Evolutionary conservation across 78 protist species (phyloP).

Genomic region (Dictyostelium firmibasis): DNA sequence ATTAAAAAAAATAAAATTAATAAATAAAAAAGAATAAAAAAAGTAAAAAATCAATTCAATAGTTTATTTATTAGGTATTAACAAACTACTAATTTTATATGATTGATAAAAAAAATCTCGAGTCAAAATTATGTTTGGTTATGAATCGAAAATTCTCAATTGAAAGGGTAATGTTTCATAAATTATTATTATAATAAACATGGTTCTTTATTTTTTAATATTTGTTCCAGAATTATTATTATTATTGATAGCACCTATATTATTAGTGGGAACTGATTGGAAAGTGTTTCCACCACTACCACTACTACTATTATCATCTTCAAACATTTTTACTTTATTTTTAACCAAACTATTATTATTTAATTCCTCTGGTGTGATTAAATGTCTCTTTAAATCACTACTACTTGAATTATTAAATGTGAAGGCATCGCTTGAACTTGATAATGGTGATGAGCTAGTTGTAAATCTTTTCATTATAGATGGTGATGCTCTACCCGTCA

Average conservation of each 20-base stretch:
- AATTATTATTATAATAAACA: too few relatives aligned
- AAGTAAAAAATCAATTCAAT: too few relatives aligned
- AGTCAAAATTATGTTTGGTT: too few relatives aligned
- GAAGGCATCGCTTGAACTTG: slow-evolving; percentile 3
- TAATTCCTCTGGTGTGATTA: neutral
- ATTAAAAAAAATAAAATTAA: too few relatives aligned
- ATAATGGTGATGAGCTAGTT: neutral
- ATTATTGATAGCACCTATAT: neutral
- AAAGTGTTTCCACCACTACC: neutral
- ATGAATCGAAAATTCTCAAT: too few relatives aligned
- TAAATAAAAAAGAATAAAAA: too few relatives aligned
- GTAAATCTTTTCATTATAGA: slow-evolving; percentile 13
- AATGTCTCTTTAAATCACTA: neutral
- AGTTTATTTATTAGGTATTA: too few relatives aligned
- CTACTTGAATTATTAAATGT: neutral
- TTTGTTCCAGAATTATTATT: neutral
- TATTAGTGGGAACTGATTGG: neutral
- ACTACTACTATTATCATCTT: neutral
- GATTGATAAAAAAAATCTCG: too few relatives aligned
- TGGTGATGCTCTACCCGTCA: slow-evolving; percentile 14
- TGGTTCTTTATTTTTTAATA: too few relatives aligned
- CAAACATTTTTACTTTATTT: slow-evolving; percentile 28
- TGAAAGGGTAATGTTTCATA: too few relatives aligned
- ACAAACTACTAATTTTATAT: too few relatives aligned
- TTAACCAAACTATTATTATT: neutral